Percentiles rank a stretch among this genome's conserved stretches.
Evolutionary conservation across 139 green algal genomes (phyloP).

Genomic region (Zygnema cylindricum): DNA sequence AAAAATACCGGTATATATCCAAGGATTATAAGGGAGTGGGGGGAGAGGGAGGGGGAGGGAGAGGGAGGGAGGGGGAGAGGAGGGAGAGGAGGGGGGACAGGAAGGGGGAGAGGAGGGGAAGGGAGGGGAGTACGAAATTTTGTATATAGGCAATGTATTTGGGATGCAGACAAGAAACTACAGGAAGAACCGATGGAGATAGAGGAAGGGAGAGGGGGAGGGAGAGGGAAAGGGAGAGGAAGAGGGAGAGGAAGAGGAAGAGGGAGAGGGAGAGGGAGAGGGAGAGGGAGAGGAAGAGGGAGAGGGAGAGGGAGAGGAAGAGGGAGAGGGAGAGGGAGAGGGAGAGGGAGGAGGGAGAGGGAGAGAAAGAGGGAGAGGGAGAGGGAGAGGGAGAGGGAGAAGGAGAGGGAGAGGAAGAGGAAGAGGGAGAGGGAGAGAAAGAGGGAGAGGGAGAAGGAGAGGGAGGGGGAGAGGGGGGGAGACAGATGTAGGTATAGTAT

Average conservation of each 20-base stretch:
- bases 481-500: background rate
- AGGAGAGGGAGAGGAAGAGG: background rate
- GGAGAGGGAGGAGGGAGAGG: background rate
- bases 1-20: no score
- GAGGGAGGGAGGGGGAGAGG: background rate
- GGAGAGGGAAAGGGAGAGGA: background rate
- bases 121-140: background rate
- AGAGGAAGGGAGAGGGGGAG: background rate
- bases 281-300: background rate
- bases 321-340: background rate
- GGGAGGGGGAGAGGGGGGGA: background rate
- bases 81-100: background rate
- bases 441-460: background rate
- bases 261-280: background rate
- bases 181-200: background rate
- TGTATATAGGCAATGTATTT: background rate
- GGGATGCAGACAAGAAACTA: background rate
- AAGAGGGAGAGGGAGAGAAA: background rate
- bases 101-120: background rate
- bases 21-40: no score
- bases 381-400: background rate
- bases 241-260: background rate
- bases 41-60: no score
- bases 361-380: background rate
- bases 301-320: background rate